Evolutionary conservation across 352 stramenopile species (phyloP), one percentile per base, ranked within the genome.

Genomic region (Globisporangium viniferum): DNA sequence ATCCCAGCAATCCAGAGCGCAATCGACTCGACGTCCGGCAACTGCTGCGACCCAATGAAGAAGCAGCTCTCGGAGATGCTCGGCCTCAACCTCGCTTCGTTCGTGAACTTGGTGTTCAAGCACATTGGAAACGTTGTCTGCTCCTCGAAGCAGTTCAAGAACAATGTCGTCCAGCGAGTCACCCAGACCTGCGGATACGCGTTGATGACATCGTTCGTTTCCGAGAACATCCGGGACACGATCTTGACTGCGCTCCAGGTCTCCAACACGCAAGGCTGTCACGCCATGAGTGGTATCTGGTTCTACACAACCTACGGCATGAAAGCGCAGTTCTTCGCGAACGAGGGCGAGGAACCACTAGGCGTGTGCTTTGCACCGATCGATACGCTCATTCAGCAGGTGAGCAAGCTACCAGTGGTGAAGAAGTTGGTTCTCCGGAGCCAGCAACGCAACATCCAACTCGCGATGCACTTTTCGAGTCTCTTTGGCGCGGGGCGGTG

Each of bases 261-360:
- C 29, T 59, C 54, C 29, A 59, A 44, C 27, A 44, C 54, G 14
- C 54, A 59, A 31, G 54, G 54, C 54, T 59, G 54, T 22, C 54
- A 12, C 10, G 54, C 54, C 27, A 59, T 59, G 54, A 59, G 54
- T 24, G 54, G 54, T 12, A 35, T 24, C 27, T 9, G 27, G 12
- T 59, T 59, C 54, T 59, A 44, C 27, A 44, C 54, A 15, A 59
- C 12, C 9, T 29, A 59, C 24, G 54, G 54, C 15, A 59, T 59
- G 24, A 59, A 27, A 10, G 54, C 54, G 27, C 54, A 59, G 33
- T 22, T 59, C 29, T 59, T 59, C 20, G 57, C 6, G 14, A 27
- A 53, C 35, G 57, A 35, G 12, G 39, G 33, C 9, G 35, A 53
- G 31, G 57, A 63, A 22, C 57, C 35, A 2, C 31, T 63, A 15